Evolutionary conservation across 2,329 filamentous ascomycete genomes (phyloP), one percentile per base, ranked within the genome.

Genomic region (Botrytis fragariae): DNA sequence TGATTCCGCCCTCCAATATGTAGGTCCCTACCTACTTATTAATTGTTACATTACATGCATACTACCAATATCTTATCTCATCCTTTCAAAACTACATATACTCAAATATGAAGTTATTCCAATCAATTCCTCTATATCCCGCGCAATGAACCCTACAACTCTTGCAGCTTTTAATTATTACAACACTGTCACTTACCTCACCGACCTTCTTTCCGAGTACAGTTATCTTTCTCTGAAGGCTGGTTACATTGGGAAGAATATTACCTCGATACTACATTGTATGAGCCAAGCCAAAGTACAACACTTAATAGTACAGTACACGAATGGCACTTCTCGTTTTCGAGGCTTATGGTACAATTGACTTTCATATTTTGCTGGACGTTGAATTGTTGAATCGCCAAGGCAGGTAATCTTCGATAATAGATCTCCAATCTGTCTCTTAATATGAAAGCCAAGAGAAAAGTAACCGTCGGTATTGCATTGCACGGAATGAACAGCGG

Each of bases 371-470:
- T 54, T 39, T n/a, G 60, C 69, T 65, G 69, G 29, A 39, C 60
- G 69, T 71, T 71, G 69, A 71, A 45, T 65, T 71, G 69, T 71
- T 71, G 69, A 65, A 71, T 71, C 65, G 69, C 60, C 69, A 71
- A 71, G 69, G 29, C 10, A 44, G 45, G 45, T 10, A 65, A 51
- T 68, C 65, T 51, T 51, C 44, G 45, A 68, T 67, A 67, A 51
- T 54, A 62, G 59, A 71, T 71, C 69, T 71, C 59, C 18, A 25
- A 71, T 71, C 69, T 65, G 44, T 44, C 20, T 54, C 10, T 54
- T 22, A 48, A 71, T 64, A 54, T 71, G 59, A 70, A 57, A n/a
- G 69, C 69, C 69, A 71, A 71, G 69, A 65, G 60, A 65, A 71
- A 65, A 32, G 60, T 57, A 71, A 65, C 60, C 44, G 10, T 65